These are phyloP conservation scores for Axilococcus clingmanii DNA, from an alignment of 139 green algal genomes.

Conservation along the genomic window DNA sequence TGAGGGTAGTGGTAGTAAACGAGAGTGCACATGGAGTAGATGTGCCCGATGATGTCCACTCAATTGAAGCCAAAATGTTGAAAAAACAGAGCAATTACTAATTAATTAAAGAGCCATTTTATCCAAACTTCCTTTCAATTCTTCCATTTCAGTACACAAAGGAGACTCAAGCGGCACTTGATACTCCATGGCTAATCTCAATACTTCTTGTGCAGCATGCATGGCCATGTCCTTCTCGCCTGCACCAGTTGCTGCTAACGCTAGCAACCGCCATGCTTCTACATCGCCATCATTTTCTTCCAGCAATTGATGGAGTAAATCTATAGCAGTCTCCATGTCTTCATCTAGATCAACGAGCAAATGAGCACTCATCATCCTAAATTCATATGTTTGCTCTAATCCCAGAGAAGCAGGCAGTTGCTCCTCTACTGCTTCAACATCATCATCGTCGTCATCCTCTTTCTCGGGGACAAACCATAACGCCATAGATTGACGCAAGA, in stretches of 20 bases:
- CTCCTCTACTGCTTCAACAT: conserved; percentile 12
- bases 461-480: conserved; percentile 49
- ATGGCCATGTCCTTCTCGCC: conserved; percentile 41
- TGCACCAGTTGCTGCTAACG: conserved; percentile 28
- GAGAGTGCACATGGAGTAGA: conserved; percentile 59
- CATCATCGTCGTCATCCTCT: conserved; percentile 6
- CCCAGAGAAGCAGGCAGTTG: conserved; percentile 11
- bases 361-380: conserved; percentile 75
- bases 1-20: conserved; percentile 53
- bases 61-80: conserved; percentile 42
- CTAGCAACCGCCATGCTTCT: conserved; percentile 70
- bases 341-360: conserved; percentile 80
- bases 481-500: conserved; percentile 52
- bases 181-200: not conserved
- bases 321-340: conserved; percentile 34
- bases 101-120: too few species aligned
- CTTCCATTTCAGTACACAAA: too few species aligned
- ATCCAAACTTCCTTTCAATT: too few species aligned
- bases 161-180: too few species aligned
- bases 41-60: conserved; percentile 45
- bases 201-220: conserved; percentile 22
- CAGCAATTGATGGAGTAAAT: conserved; percentile 64
- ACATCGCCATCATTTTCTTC: conserved; percentile 67
- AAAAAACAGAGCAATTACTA: conserved; percentile 4
- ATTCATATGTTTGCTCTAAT: conserved; percentile 54